phyloP scores from a whole-genome alignment of 2,329 filamentous ascomycete species.

The Myriosclerotinia duriaeana region DNA sequence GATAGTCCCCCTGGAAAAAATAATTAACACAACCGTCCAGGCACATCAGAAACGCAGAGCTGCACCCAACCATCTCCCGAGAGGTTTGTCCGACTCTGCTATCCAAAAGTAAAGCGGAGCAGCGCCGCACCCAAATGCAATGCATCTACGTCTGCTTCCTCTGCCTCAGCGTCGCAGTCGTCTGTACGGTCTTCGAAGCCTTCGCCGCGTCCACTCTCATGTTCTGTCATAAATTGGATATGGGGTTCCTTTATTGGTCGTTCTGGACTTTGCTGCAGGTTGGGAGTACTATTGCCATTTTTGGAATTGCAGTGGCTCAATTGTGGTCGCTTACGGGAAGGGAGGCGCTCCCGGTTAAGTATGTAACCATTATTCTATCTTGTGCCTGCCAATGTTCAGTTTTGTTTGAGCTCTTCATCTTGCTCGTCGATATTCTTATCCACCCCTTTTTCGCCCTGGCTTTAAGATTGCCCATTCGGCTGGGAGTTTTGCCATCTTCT shows the following conservation, averaged over 20 bases:
- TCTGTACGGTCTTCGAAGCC: slow-evolving; percentile 54
- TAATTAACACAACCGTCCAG: background rate
- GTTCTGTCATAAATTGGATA: slow-evolving; percentile 59
- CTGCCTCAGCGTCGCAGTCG: slow-evolving; percentile 48
- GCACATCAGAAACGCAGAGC: background rate
- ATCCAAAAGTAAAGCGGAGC: slow-evolving; percentile 6
- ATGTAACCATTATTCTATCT: slow-evolving; percentile 44
- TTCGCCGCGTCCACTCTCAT: slow-evolving; percentile 44
- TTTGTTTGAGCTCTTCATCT: slow-evolving; percentile 41
- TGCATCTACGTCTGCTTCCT: slow-evolving; percentile 46
- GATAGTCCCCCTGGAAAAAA: background rate
- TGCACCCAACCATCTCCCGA: background rate
- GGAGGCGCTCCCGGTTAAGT: slow-evolving; percentile 52
- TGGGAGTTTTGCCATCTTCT: background rate
- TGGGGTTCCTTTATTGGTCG: slow-evolving; percentile 59
- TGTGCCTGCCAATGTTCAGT: slow-evolving; percentile 58
- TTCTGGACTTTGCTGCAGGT: slow-evolving; percentile 60
- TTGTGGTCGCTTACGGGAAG: slow-evolving; percentile 3
- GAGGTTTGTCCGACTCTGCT: background rate
- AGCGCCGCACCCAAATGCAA: slow-evolving; percentile 41
- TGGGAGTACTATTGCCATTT: slow-evolving; percentile 56
- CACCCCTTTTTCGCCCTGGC: too few species aligned
- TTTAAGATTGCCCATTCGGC: too few species aligned
- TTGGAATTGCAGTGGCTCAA: slow-evolving; percentile 51
- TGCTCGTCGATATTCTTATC: background rate